A percentile compares a stretch with the other conserved stretches of the same genome.
Evolutionary conservation across 2,329 filamentous ascomycete species (phyloP).

Genomic region (Nemania bipapillata): DNA sequence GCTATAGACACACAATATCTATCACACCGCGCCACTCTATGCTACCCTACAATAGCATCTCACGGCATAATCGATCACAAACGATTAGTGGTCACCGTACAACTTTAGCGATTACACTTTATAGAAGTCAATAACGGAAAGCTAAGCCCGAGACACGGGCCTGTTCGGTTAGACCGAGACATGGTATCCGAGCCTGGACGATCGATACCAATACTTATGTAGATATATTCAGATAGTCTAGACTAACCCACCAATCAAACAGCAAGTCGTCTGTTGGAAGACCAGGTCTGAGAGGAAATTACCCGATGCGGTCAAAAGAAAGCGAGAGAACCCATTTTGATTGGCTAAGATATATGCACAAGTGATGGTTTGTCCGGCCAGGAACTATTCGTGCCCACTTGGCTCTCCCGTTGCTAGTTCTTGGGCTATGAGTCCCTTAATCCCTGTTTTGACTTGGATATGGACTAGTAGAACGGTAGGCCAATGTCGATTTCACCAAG

Average conservation of each 20-base stretch:
- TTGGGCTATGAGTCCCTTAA: not conserved
- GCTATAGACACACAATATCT: not conserved
- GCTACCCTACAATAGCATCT: not conserved
- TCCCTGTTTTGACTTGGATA: not conserved
- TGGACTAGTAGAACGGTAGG: not conserved
- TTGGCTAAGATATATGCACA: constrained; percentile 8
- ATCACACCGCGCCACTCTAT: not conserved
- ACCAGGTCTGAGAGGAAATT: constrained; percentile 1
- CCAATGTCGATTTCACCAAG: not conserved
- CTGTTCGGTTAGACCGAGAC: constrained; percentile 23
- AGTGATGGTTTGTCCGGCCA: not conserved
- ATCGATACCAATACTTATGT: not conserved
- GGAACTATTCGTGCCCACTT: constrained; percentile 11
- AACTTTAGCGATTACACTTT: not conserved
- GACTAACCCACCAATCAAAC: no score
- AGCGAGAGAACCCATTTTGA: constrained; percentile 11
- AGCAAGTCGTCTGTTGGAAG: no score
- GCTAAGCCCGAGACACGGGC: not conserved
- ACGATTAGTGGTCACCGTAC: not conserved
- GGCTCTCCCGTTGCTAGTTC: not conserved
- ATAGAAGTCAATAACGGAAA: not conserved
- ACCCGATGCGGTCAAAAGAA: constrained; percentile 27
- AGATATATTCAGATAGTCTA: no score
- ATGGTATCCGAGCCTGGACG: not conserved
- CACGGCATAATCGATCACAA: not conserved